Percentiles rank a stretch among this genome's conserved stretches.
Evolutionary conservation across 768 basidiomycete species (phyloP).

Genomic region (Podaxis sp.): DNA sequence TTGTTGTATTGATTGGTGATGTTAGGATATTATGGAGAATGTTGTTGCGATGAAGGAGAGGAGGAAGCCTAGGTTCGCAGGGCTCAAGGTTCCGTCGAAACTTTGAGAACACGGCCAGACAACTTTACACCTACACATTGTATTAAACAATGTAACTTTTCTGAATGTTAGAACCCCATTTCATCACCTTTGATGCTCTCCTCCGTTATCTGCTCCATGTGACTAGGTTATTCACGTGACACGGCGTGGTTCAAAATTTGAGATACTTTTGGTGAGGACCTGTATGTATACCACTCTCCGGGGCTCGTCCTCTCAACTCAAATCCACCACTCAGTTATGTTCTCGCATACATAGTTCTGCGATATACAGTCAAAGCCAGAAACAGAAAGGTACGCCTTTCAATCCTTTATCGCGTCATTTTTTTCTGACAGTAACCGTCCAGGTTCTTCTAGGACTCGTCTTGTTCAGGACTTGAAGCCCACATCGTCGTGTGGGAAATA

Average conservation of each 20-base stretch:
- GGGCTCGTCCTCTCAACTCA: background rate
- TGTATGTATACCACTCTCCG: background rate
- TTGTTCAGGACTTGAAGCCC: conserved; percentile 11
- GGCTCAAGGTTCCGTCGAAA: conserved; percentile 18
- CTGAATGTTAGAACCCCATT: too few relatives aligned
- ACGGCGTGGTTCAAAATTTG: background rate
- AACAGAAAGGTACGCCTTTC: background rate
- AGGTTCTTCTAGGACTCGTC: conserved; percentile 10
- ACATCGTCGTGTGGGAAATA: background rate
- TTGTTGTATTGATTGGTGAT: background rate
- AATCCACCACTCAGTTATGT: background rate
- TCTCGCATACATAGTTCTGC: background rate
- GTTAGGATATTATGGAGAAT: conserved; percentile 35
- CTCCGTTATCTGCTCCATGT: too few relatives aligned
- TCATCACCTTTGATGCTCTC: too few relatives aligned
- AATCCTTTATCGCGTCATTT: background rate
- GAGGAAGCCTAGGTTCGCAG: conserved; percentile 25
- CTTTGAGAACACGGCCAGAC: background rate
- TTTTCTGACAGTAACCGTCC: background rate
- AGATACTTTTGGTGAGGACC: background rate
- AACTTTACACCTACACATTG: background rate
- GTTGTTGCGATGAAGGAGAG: conserved; percentile 29
- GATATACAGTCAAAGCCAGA: background rate
- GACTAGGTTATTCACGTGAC: background rate
- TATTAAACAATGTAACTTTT: background rate